phyloP scores from a whole-genome alignment of 768 basidiomycete species.

The Mycena rosella region DNA sequence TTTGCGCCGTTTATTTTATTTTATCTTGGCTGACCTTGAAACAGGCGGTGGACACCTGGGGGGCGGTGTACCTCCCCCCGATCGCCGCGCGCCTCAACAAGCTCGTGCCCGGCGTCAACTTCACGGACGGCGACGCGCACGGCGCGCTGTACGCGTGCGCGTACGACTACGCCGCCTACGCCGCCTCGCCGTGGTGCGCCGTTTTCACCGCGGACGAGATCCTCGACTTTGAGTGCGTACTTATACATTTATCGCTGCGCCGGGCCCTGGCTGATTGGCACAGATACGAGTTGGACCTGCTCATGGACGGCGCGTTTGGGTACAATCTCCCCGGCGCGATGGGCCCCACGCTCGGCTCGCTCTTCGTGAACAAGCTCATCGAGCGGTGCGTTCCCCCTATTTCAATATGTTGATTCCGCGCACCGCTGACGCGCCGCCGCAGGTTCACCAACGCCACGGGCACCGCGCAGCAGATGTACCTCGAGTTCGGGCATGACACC shows the following conservation, averaged over 20 bases:
- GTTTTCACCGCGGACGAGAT: conserved; percentile 49
- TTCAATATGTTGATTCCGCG: no score
- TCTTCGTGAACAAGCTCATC: conserved; percentile 55
- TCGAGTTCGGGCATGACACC: conserved; percentile 8
- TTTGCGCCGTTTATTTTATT: background rate
- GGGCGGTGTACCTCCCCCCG: conserved; percentile 46
- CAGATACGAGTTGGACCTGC: conserved; percentile 48
- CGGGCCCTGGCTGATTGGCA: conserved; percentile 33
- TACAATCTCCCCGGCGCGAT: conserved; percentile 17
- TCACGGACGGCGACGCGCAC: conserved; percentile 31
- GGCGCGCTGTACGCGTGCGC: conserved; percentile 7
- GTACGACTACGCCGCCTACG: conserved; percentile 18
- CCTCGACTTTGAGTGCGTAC: background rate
- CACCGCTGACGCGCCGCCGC: conserved; percentile 7
- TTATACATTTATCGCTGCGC: no score
- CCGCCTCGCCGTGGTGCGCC: conserved; percentile 1
- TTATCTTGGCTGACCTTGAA: no score
- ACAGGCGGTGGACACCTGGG: conserved; percentile 46
- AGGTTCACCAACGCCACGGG: conserved; percentile 41
- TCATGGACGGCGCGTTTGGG: conserved; percentile 1
- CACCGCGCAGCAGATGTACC: background rate
- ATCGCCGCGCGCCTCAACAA: conserved; percentile 35
- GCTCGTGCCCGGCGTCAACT: conserved; percentile 36
- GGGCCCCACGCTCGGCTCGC: conserved; percentile 53
- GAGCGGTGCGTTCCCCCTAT: conserved; percentile 44